Evolutionary conservation across 805 yeast species (phyloP), one percentile per base, ranked within the genome.

Genomic region (Teunomyces pallodes): DNA sequence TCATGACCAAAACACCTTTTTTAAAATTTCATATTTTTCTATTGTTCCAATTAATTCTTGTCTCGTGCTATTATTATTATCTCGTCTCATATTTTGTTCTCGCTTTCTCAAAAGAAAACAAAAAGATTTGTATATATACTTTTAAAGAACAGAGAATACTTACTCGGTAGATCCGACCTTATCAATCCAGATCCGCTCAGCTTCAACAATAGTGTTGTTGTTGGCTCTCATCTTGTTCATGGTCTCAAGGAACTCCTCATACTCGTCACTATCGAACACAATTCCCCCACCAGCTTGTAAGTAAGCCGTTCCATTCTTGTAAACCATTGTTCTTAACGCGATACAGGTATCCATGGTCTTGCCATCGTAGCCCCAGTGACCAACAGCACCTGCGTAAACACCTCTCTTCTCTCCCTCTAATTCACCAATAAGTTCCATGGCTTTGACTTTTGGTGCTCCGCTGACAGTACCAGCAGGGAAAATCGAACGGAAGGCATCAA

Each of bases 271-370:
- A 65, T 94, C 99, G 65, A 76, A 85, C 20, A 94, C 99, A 64
- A 94, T 94, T 50, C 99, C 99, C 48, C 99, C 99, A 54, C 99
- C 99, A 2, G 99, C 98, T 75, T 94, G 99, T 57, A 94, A 75
- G 60, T 90, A 92, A 0, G 97, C 97, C 45, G 81, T 75, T 24
- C 91, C 92, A 56, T 92, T 89, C 64, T 94, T 94, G 63, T 81
- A 86, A 40, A 94, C 90, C 99, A 94, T 92, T 0, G 99, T 94
- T 70, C 99, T 82, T 58, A 94, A 75, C 0, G 99, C 99, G 65
- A 94, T 94, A 70, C 99, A 94, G 1, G 98, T 94, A 63, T 94
- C 96, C 98, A 94, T 92, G 27, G 90, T 80, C 57, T 81, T 82
- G n/a, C 92, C 90, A 60, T 90, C 96, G 64, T 91, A 94, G 0